Evolutionary conservation across 2,329 filamentous ascomycete species (phyloP), one percentile per base, ranked within the genome.

Genomic region (Fusarium redolens): DNA sequence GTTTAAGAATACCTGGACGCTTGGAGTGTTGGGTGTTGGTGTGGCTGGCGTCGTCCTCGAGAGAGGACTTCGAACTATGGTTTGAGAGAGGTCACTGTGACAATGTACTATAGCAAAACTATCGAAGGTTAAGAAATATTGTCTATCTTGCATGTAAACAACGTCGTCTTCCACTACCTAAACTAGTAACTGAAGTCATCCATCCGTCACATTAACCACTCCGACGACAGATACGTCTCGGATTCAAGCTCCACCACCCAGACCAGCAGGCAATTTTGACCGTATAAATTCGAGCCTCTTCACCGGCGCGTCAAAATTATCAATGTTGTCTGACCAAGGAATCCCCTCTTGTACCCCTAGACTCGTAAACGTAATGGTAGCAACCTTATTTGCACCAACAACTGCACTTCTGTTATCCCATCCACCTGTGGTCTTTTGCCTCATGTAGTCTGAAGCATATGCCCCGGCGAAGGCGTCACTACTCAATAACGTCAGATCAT

Each of bases 1-100:
- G 35, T 15, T 69, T 0, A 20, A 13, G 0, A 69, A 69, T 13
- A n/a, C 5, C 38, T 69, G 65, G 66, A 69, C 59, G 0, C 31
- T 69, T 33, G 28, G 18, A 22, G 20, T 69, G 3, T 7, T 69
- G 31, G 41, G 35, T 1, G 35, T 15, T 10, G 66, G 66, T 17
- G 6, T 65, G 1, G 58, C 25, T 13, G 66, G 65, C 3, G 51
- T 69, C 1, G 13, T 30, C n/a, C n/a, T 69, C 4, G 66, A 69
- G 28, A 47, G 45, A 15, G 65, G 30, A 13, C 45, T 69, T 20
- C 40, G 40, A 2, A 48, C 1, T 15, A 7, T 20, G 7, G 1
- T 44, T n/a, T 69, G 14, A 48, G 11, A 31, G 2, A 14, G 6
- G 13, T n/a, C 12, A 48, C 1, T 13, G 4, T 20, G 5, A 17